A percentile compares a stretch with the other conserved stretches of the same genome.
phyloP scores from a whole-genome alignment of 192 early-diverging fungal species.

The Coemansia sp. region DNA sequence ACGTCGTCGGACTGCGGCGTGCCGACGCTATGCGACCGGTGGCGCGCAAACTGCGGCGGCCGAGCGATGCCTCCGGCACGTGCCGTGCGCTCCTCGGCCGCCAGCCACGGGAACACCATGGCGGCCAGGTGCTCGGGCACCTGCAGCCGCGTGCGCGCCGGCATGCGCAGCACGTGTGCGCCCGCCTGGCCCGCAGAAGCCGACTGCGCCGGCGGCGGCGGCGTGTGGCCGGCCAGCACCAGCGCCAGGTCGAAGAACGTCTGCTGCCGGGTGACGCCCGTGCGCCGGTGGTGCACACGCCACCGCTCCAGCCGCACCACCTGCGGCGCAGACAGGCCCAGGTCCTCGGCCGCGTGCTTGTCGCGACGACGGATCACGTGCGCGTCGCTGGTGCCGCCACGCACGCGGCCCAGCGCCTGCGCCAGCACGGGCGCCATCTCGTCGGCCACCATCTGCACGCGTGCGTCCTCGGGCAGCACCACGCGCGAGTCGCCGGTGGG shows the following conservation, averaged over 20 bases:
- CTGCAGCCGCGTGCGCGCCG: constrained; percentile 48
- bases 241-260: constrained; percentile 53
- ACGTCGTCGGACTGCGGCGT: constrained; percentile 46
- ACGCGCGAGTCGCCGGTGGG: constrained; percentile 44
- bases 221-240: constrained; percentile 43
- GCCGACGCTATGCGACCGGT: constrained; percentile 51
- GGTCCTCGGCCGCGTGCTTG: constrained; percentile 45
- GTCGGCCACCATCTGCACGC: constrained; percentile 48
- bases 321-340: constrained; percentile 49
- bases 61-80: constrained; percentile 3
- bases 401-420: constrained; percentile 20
- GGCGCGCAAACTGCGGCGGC: constrained; percentile 26
- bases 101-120: constrained; percentile 50
- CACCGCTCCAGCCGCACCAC: constrained; percentile 49
- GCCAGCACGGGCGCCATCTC: constrained; percentile 41
- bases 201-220: constrained; percentile 37
- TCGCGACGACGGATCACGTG: constrained; percentile 45
- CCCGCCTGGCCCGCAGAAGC: constrained; percentile 8
- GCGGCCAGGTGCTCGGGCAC: constrained; percentile 48
- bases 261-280: constrained; percentile 47
- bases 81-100: constrained; percentile 7
- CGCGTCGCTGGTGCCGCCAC: constrained; percentile 23
- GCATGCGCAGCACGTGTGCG: constrained; percentile 35
- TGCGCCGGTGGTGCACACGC: constrained; percentile 52
- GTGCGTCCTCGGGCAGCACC: constrained; percentile 46